These are phyloP conservation scores for Penicillium verrucosum DNA, from an alignment of 2,329 filamentous ascomycete species.

Conservation along the genomic window DNA sequence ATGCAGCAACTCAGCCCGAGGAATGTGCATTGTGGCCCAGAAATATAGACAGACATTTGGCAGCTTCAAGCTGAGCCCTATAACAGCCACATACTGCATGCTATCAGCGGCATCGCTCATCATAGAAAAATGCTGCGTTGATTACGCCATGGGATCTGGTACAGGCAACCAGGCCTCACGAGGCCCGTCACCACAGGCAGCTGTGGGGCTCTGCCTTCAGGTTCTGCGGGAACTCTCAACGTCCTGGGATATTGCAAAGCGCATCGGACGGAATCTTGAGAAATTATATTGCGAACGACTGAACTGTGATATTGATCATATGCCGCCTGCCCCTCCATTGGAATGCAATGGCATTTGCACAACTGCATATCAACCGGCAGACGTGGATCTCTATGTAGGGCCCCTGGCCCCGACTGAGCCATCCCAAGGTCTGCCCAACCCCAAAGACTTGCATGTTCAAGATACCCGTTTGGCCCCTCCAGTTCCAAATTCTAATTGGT, in stretches of 20 bases:
- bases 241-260: conserved; percentile 24
- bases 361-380: neutral
- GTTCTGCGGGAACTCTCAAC: conserved; percentile 21
- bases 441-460: neutral
- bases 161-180: neutral
- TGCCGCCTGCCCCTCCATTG: conserved; percentile 3
- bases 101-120: conserved; percentile 33
- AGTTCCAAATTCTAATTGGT: neutral
- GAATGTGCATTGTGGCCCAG: conserved; percentile 27
- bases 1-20: conserved; percentile 24
- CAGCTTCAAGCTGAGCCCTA: conserved; percentile 34
- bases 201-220: conserved; percentile 17
- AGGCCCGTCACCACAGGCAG: conserved; percentile 11
- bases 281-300: conserved; percentile 17
- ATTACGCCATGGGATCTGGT: neutral
- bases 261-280: conserved; percentile 21
- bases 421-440: neutral
- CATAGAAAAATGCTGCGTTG: conserved; percentile 17
- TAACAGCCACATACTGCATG: conserved; percentile 37
- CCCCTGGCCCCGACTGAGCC: neutral
- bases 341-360: neutral
- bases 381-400: neutral
- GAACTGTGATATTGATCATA: conserved; percentile 11
- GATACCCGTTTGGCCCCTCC: neutral
- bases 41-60: conserved; percentile 36